Evolutionary conservation across 2,329 filamentous ascomycete species (phyloP).

Genomic region (Penicillium occitanis): DNA sequence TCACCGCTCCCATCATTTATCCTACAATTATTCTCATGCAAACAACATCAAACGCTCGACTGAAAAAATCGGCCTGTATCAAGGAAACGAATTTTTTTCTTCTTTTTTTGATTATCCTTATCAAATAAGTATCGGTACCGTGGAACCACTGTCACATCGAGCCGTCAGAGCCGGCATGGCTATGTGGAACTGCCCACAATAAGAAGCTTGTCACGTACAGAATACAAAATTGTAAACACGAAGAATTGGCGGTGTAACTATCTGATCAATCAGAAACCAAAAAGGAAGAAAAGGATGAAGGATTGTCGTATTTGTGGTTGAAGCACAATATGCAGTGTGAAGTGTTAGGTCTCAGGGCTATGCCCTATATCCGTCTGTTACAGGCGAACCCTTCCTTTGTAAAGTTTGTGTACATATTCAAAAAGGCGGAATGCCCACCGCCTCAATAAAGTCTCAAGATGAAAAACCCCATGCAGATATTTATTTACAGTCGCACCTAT

Average conservation of each 20-base stretch:
- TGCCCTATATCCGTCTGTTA: neutral
- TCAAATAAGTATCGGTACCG: neutral
- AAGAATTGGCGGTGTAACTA: conserved; percentile 5
- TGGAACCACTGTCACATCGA: conserved; percentile 1
- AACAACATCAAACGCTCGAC: neutral
- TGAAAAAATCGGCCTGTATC: neutral
- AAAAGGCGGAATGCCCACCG: neutral
- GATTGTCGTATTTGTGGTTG: neutral
- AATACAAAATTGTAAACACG: neutral
- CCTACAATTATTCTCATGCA: neutral
- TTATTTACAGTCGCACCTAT: no score
- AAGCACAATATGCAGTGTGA: neutral
- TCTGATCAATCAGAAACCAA: neutral
- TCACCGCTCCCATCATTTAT: neutral
- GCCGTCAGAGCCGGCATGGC: neutral
- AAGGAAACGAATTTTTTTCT: neutral
- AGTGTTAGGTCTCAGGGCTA: neutral
- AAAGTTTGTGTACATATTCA: neutral
- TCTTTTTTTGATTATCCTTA: neutral
- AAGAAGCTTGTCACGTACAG: neutral
- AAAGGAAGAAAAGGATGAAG: neutral
- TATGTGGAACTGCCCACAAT: neutral
- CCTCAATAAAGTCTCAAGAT: no score
- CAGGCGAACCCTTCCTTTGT: neutral
- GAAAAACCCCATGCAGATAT: no score